phyloP scores from a whole-genome alignment of 805 yeast species.

The Vanderwaltozyma verrucispora region DNA sequence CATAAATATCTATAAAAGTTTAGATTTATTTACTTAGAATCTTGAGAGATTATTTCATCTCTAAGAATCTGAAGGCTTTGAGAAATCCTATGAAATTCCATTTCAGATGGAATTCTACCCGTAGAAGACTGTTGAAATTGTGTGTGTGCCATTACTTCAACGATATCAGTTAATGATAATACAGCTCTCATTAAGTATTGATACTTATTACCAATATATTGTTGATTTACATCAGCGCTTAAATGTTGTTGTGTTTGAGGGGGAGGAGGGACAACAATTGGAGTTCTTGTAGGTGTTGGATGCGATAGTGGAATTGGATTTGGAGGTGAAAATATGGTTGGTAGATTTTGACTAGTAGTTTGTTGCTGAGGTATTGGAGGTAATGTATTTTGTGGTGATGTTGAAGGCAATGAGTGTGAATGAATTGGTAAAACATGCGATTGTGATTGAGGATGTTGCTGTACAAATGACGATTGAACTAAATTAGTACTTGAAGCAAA shows the following conservation, averaged over 20 bases:
- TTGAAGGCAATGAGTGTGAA: not conserved
- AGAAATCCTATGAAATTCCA: constrained; percentile 2
- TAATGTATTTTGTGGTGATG: not conserved
- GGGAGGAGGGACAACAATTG: not conserved
- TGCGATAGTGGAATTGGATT: not conserved
- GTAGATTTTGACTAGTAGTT: not conserved
- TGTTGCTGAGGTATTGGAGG: not conserved
- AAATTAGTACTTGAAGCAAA: not conserved
- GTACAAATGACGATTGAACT: not conserved
- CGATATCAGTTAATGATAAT: constrained; percentile 2
- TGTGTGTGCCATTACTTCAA: constrained; percentile 1
- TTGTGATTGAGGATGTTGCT: not conserved
- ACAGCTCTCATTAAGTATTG: constrained; percentile 2
- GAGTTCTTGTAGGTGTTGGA: constrained; percentile 3
- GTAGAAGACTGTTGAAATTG: not conserved
- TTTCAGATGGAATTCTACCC: not conserved
- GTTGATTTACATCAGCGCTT: not conserved
- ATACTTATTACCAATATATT: not conserved
- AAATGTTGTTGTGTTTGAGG: not conserved
- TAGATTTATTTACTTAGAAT: not conserved
- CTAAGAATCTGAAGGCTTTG: constrained; percentile 2
- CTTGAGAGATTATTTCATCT: constrained; percentile 1
- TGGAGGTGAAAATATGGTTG: not conserved
- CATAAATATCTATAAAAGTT: no score
- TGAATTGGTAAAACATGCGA: not conserved